Evolutionary conservation across 768 basidiomycete species (phyloP).

Genomic region (Suillus tomentosus): DNA sequence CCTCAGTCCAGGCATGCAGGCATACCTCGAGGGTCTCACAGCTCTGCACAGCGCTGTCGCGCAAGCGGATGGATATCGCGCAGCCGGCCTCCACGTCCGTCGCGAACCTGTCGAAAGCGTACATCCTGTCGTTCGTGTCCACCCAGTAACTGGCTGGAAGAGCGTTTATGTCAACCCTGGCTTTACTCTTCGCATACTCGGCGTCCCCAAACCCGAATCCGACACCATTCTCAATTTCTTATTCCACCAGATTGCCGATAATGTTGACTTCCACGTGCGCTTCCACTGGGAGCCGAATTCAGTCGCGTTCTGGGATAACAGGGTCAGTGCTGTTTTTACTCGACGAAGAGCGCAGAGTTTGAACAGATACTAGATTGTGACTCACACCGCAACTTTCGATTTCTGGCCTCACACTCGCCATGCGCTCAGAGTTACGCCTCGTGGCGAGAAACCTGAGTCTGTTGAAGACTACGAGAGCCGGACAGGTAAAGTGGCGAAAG

Average conservation of each 20-base stretch:
- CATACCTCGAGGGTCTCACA: slow-evolving; percentile 70
- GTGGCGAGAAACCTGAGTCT: slow-evolving; percentile 75
- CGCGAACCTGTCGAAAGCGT: slow-evolving; percentile 67
- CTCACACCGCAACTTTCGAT: slow-evolving; percentile 81
- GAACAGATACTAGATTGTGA: slow-evolving; percentile 51
- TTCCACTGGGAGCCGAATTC: slow-evolving; percentile 79
- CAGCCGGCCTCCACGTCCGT: slow-evolving; percentile 69
- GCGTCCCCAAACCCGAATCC: slow-evolving; percentile 81
- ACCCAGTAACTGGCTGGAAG: slow-evolving; percentile 86
- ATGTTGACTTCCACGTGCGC: slow-evolving; percentile 73
- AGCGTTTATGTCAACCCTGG: slow-evolving; percentile 82
- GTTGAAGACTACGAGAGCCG: slow-evolving; percentile 68
- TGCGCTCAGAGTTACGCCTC: slow-evolving; percentile 79
- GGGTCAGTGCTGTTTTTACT: slow-evolving; percentile 44
- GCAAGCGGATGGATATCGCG: slow-evolving; percentile 74
- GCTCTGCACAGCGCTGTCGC: slow-evolving; percentile 78
- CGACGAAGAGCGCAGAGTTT: neutral
- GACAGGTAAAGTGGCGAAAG: slow-evolving; percentile 70
- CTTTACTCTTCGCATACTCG: slow-evolving; percentile 79
- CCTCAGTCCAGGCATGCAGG: slow-evolving; percentile 72
- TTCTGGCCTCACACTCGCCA: slow-evolving; percentile 80
- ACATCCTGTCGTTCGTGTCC: slow-evolving; percentile 85
- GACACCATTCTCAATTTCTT: slow-evolving; percentile 71
- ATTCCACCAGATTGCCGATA: slow-evolving; percentile 69
- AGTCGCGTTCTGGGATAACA: slow-evolving; percentile 87